Base-by-base conservation (phyloP, 2,329 filamentous ascomycete genomes). In the Lachnum nothofagi region DNA sequence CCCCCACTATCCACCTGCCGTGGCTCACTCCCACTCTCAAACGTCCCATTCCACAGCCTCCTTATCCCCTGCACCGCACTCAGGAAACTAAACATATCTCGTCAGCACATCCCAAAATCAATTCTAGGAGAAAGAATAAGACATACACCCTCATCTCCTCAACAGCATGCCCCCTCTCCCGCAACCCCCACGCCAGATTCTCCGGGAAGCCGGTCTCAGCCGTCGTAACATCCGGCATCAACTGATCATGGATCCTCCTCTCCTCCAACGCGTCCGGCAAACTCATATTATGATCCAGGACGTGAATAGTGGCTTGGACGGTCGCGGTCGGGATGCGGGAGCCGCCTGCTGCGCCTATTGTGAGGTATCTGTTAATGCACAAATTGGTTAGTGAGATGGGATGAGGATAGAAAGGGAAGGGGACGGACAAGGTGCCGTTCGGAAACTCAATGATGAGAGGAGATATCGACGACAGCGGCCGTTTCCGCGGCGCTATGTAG, bases 291-390 rank as follows among this genome's bases (percentile, higher is more conserved):
- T 80, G 76, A 60, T 91, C 85, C 2, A 95, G 70, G 5, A 88
- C 75, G 61, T 88, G 79, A 69, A 87, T 84, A 4, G 90, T 70
- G 33, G 83, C 82, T 63, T 89, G 87, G 6, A 88, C 75, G 0
- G 86, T 91, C 3, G 86, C 71, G 0, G 88, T 91, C 63, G 91
- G 88, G 70, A 95, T 95, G 23, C 87, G 78, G 17, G 82, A 87
- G 3, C 89, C 90, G 25, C 90, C 90, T 0, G 89, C 88, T 0
- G 88, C 84, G 34, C 88, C 88, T 6, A 87, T 77, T 46, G 81
- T 72, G 48, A 86, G 79, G 63, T n/a, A n/a, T n/a, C n/a, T n/a
- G n/a, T n/a, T n/a, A n/a, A n/a, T n/a, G n/a, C n/a, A n/a, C n/a
- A n/a, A n/a, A n/a, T n/a, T n/a, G n/a, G n/a, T n/a, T n/a, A n/a